Evolutionary conservation across 139 green algal species (phyloP).

Genomic region (Chlorokybus atmophyticus): DNA sequence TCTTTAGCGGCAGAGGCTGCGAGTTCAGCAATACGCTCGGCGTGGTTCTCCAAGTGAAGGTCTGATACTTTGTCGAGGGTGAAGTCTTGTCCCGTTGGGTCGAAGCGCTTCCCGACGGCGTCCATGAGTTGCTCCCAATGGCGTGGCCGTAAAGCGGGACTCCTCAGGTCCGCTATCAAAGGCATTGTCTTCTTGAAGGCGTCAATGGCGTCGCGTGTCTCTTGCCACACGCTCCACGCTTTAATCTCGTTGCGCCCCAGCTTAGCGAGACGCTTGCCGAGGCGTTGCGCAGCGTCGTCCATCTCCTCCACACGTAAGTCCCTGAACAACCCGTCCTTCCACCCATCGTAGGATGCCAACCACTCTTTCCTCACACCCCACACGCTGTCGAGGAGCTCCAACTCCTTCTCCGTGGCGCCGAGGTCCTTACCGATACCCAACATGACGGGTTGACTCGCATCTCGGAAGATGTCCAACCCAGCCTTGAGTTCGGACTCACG

Average conservation of each 20-base stretch:
- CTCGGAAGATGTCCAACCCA: slow-evolving; percentile 77
- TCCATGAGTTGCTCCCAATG: slow-evolving; percentile 73
- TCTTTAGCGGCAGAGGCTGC: slow-evolving; percentile 61
- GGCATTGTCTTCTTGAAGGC: slow-evolving; percentile 83
- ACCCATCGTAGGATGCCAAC: slow-evolving; percentile 50
- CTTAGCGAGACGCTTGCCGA: slow-evolving; percentile 53
- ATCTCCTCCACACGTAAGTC: slow-evolving; percentile 68
- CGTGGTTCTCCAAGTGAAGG: slow-evolving; percentile 56
- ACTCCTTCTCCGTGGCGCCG: slow-evolving; percentile 42
- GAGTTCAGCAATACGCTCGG: slow-evolving; percentile 66
- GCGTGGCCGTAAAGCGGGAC: slow-evolving; percentile 57
- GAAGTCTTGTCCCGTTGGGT: slow-evolving; percentile 49
- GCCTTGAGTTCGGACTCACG: slow-evolving; percentile 49
- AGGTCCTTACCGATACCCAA: slow-evolving; percentile 29
- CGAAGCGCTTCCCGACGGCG: slow-evolving; percentile 39
- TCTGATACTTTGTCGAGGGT: slow-evolving; percentile 58
- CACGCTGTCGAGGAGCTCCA: slow-evolving; percentile 55
- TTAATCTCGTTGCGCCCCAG: slow-evolving; percentile 66
- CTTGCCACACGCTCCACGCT: slow-evolving; percentile 8
- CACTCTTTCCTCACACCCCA: slow-evolving; percentile 62
- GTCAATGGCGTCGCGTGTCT: slow-evolving; percentile 59
- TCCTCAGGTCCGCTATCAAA: slow-evolving; percentile 72
- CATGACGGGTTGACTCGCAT: slow-evolving; percentile 53
- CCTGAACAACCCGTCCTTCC: slow-evolving; percentile 66
- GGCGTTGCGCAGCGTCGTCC: slow-evolving; percentile 52